Conservation (phyloP, 768 basidiomycete species). For the Boletus vinaceobasis region DNA sequence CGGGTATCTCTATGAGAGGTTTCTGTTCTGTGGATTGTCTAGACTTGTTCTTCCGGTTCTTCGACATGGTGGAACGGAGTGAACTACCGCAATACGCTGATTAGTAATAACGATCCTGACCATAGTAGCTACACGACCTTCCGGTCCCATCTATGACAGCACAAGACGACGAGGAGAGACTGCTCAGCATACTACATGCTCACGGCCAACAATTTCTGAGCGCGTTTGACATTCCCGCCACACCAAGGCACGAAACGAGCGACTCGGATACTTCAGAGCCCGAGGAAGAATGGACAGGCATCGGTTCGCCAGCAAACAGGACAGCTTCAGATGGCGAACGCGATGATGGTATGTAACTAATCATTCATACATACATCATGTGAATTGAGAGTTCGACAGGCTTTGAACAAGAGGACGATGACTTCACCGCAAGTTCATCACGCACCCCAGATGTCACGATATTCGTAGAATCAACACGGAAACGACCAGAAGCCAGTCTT, state of each 20-base stretch:
- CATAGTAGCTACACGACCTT: not conserved
- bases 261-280: constrained; percentile 12
- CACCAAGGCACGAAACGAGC: constrained; percentile 19
- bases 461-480: constrained; percentile 43
- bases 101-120: not conserved
- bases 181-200: constrained; percentile 42
- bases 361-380: not conserved
- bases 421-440: constrained; percentile 36
- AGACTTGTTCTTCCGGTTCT: constrained; percentile 20
- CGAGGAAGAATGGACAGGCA: constrained; percentile 44
- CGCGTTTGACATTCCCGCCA: constrained; percentile 34
- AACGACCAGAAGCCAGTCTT: constrained; percentile 11
- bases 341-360: constrained; percentile 17
- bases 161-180: constrained; percentile 26
- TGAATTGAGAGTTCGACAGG: constrained; percentile 19
- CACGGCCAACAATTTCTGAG: constrained; percentile 46
- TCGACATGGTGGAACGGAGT: constrained; percentile 24
- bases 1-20: constrained; percentile 50
- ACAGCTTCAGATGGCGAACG: constrained; percentile 14
- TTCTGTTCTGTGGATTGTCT: constrained; percentile 10
- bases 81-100: not conserved
- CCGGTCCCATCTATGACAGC: constrained; percentile 2
- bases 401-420: constrained; percentile 46
- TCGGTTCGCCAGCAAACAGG: constrained; percentile 15
- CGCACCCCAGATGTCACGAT: constrained; percentile 49